A percentile compares a stretch with the other conserved stretches of the same genome.
phyloP scores from a whole-genome alignment of 257 asterid species.

The Nicotiana obtusifolia region DNA sequence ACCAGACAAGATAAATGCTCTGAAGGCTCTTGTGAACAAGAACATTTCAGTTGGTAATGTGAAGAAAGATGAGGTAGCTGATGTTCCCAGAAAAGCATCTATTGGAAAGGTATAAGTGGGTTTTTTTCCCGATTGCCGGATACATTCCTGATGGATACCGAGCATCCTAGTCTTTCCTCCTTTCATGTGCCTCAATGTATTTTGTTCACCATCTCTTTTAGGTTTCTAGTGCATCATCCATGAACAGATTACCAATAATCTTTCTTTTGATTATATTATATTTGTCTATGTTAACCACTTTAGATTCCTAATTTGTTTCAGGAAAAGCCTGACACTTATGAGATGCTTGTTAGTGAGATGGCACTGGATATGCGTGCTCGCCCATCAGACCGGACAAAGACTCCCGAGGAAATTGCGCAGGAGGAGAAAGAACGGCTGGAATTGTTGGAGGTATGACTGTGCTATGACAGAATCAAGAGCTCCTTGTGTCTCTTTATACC shows the following conservation, averaged over 20 bases:
- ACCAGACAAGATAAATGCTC: constrained; percentile 73
- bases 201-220: not conserved
- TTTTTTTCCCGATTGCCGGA: not conserved
- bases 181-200: not conserved
- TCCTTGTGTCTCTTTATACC: not conserved
- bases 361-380: constrained; percentile 82
- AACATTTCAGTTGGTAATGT: constrained; percentile 32
- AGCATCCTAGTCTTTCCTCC: not conserved
- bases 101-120: constrained; percentile 35
- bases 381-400: constrained; percentile 83
- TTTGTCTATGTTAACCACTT: not conserved
- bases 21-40: constrained; percentile 56
- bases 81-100: constrained; percentile 28
- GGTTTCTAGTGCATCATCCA: constrained; percentile 2
- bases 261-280: constrained; percentile 6
- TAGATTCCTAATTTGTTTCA: constrained; percentile 20
- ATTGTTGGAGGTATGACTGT: constrained; percentile 60
- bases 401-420: constrained; percentile 91
- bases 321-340: constrained; percentile 82
- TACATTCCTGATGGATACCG: not conserved
- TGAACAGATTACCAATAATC: not conserved
- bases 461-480: not conserved
- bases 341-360: constrained; percentile 67
- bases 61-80: constrained; percentile 34
- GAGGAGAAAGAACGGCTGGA: constrained; percentile 95